Evolutionary conservation across 2,329 filamentous ascomycete species (phyloP).

Genomic region (Neurospora sp.): DNA sequence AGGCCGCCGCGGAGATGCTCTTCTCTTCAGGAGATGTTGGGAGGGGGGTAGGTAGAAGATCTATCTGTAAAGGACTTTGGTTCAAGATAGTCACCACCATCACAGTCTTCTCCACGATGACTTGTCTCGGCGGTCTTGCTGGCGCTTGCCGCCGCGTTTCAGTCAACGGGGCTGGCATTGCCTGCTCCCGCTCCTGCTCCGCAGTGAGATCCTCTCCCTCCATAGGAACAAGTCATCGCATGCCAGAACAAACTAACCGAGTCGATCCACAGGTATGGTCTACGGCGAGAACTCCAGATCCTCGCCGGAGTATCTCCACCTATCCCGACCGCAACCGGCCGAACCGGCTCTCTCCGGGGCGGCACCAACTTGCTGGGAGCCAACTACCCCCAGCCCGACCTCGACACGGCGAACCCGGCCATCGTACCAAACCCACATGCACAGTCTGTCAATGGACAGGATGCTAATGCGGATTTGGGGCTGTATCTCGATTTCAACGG

Average conservation of each 20-base stretch:
- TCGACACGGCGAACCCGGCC: slow-evolving; percentile 27
- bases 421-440: slow-evolving; percentile 27
- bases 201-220: not conserved
- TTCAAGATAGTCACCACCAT: not conserved
- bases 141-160: not conserved
- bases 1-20: not conserved
- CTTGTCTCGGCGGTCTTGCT: not conserved
- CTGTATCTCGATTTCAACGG: slow-evolving; percentile 44
- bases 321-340: slow-evolving; percentile 27
- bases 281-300: slow-evolving; percentile 33
- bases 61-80: not conserved
- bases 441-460: slow-evolving; percentile 40
- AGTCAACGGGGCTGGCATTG: not conserved
- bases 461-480: slow-evolving; percentile 38
- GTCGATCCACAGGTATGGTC: not conserved
- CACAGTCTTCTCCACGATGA: not conserved
- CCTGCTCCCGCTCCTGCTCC: not conserved
- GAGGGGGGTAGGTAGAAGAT: not conserved
- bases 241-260: not conserved
- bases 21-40: not conserved
- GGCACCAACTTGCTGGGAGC: slow-evolving; percentile 30
- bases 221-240: accelerated
- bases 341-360: slow-evolving; percentile 32
- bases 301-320: slow-evolving; percentile 30
- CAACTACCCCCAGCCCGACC: slow-evolving; percentile 27